Conservation (phyloP, 2,329 filamentous ascomycete genomes). For the Hypoxylon sp. region DNA sequence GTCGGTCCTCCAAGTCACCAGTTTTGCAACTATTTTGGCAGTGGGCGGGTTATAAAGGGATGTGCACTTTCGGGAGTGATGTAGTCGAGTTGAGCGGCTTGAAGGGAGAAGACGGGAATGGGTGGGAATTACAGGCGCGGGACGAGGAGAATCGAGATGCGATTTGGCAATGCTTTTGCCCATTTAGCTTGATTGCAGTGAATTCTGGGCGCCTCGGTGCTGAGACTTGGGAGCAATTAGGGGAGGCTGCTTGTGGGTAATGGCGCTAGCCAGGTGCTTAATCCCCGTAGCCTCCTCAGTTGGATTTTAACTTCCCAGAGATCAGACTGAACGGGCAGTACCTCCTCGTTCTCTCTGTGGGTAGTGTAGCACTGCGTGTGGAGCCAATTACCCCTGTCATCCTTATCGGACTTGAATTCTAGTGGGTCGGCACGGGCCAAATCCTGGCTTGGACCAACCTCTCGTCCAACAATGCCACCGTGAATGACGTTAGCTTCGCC, state of each 20-base stretch:
- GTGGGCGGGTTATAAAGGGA: slow-evolving; percentile 21
- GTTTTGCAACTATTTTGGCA: slow-evolving; percentile 13
- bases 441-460: slow-evolving; percentile 28
- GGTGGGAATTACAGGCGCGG: slow-evolving; percentile 33
- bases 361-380: slow-evolving; percentile 16
- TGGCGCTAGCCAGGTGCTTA: slow-evolving; percentile 21
- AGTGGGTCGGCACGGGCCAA: slow-evolving; percentile 29
- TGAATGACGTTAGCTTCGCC: slow-evolving; percentile 43
- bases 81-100: slow-evolving; percentile 27
- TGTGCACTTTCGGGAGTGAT: slow-evolving; percentile 24
- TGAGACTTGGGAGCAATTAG: slow-evolving; percentile 32
- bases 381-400: slow-evolving; percentile 16
- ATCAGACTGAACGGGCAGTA: too few relatives aligned
- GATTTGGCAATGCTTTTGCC: slow-evolving; percentile 42
- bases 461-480: slow-evolving; percentile 29
- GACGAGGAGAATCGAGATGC: slow-evolving; percentile 40
- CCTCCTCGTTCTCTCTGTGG: too few relatives aligned
- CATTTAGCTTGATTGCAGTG: slow-evolving; percentile 8
- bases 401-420: slow-evolving; percentile 40
- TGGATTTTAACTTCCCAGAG: too few relatives aligned
- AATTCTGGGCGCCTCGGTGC: slow-evolving; percentile 25
- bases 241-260: slow-evolving; percentile 19
- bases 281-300: slow-evolving; percentile 21
- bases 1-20: slow-evolving; percentile 32
- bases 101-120: slow-evolving; percentile 27